These are phyloP conservation scores for Diaporthe sp. DNA, from an alignment of 2,329 filamentous ascomycete genomes.

Conservation along the genomic window DNA sequence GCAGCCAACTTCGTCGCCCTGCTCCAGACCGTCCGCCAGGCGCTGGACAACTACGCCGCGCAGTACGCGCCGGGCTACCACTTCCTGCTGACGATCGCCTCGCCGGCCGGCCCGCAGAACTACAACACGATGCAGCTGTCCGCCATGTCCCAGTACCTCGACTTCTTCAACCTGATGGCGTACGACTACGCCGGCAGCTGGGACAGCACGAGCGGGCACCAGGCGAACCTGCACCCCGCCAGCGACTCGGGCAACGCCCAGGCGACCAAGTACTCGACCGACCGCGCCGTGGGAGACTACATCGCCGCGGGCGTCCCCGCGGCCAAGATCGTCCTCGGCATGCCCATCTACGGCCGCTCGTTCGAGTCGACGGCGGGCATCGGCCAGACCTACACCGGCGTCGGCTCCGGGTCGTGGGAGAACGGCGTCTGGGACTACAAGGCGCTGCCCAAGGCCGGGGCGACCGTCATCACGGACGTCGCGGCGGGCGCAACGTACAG, in stretches of 20 bases:
- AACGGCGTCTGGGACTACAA: slow-evolving; percentile 86
- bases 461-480: slow-evolving; percentile 69
- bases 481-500: slow-evolving; percentile 76
- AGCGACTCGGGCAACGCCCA: slow-evolving; percentile 62
- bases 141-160: slow-evolving; percentile 61
- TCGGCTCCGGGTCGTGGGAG: slow-evolving; percentile 80
- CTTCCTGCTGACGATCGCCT: slow-evolving; percentile 68
- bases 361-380: slow-evolving; percentile 76
- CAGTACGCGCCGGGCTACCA: slow-evolving; percentile 60
- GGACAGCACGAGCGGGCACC: slow-evolving; percentile 74
- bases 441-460: slow-evolving; percentile 74
- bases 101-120: slow-evolving; percentile 62
- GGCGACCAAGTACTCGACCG: slow-evolving; percentile 78
- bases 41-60: slow-evolving; percentile 63
- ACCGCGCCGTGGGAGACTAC: slow-evolving; percentile 76
- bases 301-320: slow-evolving; percentile 71
- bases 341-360: slow-evolving; percentile 84
- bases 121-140: slow-evolving; percentile 62
- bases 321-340: slow-evolving; percentile 80
- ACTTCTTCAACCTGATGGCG: slow-evolving; percentile 76
- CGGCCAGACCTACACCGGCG: slow-evolving; percentile 73
- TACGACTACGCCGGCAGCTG: slow-evolving; percentile 82
- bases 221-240: slow-evolving; percentile 75
- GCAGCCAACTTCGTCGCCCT: slow-evolving; percentile 61
- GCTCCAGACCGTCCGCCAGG: slow-evolving; percentile 58